phyloP scores from a whole-genome alignment of 495 filamentous ascomycete genomes.

The Tuber calosporum region DNA sequence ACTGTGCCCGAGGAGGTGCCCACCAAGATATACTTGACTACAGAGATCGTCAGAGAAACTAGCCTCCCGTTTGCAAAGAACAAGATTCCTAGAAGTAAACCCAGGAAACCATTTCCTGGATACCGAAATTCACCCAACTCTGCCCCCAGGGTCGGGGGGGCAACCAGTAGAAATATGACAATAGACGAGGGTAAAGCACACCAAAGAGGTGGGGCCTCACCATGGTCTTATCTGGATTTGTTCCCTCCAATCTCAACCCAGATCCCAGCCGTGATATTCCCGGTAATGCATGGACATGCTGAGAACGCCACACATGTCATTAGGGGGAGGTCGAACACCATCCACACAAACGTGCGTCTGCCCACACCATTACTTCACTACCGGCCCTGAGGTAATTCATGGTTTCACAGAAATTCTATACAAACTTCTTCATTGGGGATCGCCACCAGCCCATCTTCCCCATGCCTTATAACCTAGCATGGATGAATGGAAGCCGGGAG shows the following conservation, averaged over 20 bases:
- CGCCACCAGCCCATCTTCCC: constrained; percentile 66
- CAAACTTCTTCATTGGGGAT: constrained; percentile 70
- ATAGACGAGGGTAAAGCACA: not conserved
- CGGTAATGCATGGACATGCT: not conserved
- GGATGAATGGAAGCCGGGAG: constrained; percentile 43
- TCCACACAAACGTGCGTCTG: not conserved
- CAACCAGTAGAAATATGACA: not conserved
- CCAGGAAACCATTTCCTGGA: not conserved
- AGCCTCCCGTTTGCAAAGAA: not conserved
- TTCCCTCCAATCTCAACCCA: not conserved
- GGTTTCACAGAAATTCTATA: constrained; percentile 55
- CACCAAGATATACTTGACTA: not conserved
- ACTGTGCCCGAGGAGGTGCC: not conserved
- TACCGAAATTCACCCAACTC: not conserved
- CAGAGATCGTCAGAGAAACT: not conserved
- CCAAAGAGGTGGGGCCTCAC: not conserved
- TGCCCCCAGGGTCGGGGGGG: not conserved
- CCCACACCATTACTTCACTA: not conserved
- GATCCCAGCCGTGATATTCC: not conserved
- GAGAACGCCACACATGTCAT: not conserved
- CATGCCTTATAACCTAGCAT: constrained; percentile 74
- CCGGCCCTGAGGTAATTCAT: not conserved
- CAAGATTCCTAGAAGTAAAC: not conserved
- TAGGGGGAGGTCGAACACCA: not conserved
- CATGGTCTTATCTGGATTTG: not conserved